Percentiles rank a stretch among this genome's conserved stretches.
Conservation (phyloP, 805 yeast species). For the Candida sithepensis region DNA sequence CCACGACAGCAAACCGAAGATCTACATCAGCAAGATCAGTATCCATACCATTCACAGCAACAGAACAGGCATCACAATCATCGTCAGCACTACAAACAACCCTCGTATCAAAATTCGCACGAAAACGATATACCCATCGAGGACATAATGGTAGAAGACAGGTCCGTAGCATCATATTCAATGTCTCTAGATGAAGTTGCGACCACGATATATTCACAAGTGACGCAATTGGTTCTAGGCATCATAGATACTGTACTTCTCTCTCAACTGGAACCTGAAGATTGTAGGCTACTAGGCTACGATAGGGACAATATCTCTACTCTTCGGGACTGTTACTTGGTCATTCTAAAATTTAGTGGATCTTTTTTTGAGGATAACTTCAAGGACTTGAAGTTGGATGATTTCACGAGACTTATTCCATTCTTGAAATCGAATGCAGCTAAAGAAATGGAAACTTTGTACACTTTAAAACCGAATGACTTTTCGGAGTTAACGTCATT, state of each 20-base stretch:
- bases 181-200: constrained; percentile 17
- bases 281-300: constrained; percentile 49
- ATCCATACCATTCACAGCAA: not conserved
- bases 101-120: not conserved
- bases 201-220: constrained; percentile 36
- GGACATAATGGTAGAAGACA: constrained; percentile 11
- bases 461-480: constrained; percentile 26
- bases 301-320: constrained; percentile 31
- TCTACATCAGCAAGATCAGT: too few relatives aligned
- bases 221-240: constrained; percentile 37
- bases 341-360: constrained; percentile 46
- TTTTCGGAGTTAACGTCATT: constrained; percentile 36
- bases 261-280: constrained; percentile 51
- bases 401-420: constrained; percentile 14
- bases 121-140: constrained; percentile 1
- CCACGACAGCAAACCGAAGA: too few relatives aligned
- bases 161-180: not conserved
- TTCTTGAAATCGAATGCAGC: constrained; percentile 10
- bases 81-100: too few relatives aligned
- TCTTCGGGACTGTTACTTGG: constrained; percentile 40
- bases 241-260: constrained; percentile 50
- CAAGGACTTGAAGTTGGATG: constrained; percentile 1
- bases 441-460: constrained; percentile 16
- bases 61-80: not conserved
- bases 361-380: constrained; percentile 58